Evolutionary conservation across 2,329 filamentous ascomycete species (phyloP).

Genomic region (Pseudocercospora fuligena): DNA sequence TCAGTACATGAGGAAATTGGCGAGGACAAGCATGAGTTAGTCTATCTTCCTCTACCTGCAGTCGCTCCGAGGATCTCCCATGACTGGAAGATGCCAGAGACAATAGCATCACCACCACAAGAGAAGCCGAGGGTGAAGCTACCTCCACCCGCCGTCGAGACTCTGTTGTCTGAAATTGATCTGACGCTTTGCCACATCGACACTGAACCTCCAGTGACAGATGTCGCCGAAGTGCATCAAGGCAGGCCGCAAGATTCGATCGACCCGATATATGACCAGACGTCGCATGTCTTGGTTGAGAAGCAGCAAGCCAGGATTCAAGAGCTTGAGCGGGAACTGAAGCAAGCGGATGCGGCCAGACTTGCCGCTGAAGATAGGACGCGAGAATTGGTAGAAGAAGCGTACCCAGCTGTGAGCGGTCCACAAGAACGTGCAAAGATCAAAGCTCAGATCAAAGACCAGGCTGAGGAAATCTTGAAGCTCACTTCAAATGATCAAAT

Average conservation of each 20-base stretch:
- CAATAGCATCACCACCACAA: neutral
- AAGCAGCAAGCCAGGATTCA: neutral
- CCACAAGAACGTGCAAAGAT: neutral
- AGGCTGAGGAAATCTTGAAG: neutral
- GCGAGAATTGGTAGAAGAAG: neutral
- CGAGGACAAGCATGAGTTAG: neutral
- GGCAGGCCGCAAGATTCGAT: neutral
- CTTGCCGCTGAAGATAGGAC: neutral
- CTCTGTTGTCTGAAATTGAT: neutral
- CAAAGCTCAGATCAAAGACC: neutral
- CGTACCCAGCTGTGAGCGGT: neutral
- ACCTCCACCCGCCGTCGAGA: neutral
- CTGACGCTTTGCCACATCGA: too few relatives aligned
- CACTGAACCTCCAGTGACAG: too few relatives aligned
- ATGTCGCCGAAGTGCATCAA: neutral
- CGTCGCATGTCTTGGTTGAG: neutral
- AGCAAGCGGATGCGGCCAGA: neutral
- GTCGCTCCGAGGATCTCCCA: neutral
- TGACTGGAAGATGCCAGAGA: neutral
- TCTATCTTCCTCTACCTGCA: neutral
- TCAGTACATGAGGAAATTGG: too few relatives aligned
- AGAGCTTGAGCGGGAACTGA: neutral
- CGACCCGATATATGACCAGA: neutral
- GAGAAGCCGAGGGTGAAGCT: neutral
- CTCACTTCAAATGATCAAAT: neutral